Conservation (phyloP, 2,329 filamentous ascomycete genomes). For the Trichoderma lentiforme region DNA sequence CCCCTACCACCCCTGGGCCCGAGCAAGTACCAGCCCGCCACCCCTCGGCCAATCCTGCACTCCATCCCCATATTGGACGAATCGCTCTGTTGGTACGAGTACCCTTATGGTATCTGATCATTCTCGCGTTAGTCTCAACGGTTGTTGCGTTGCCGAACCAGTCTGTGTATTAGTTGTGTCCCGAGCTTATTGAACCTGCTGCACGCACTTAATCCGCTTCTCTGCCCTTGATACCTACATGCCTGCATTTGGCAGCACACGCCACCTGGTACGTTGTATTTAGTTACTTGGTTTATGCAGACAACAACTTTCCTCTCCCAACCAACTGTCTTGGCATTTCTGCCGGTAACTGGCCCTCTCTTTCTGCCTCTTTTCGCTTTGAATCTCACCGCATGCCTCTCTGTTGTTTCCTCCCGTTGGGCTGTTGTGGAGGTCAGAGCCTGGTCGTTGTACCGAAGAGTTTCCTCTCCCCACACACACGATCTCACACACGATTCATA, state of each 20-base stretch:
- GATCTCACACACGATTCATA: background rate
- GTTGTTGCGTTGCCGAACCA: background rate
- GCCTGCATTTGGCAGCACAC: background rate
- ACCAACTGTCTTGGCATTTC: background rate
- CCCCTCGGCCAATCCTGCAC: conserved; percentile 25
- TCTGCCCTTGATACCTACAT: background rate
- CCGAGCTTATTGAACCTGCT: background rate
- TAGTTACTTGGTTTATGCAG: background rate
- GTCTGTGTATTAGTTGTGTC: background rate
- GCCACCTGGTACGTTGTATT: background rate
- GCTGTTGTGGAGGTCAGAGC: background rate
- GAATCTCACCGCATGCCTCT: background rate
- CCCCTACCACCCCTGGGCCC: conserved; percentile 13
- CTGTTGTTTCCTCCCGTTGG: background rate
- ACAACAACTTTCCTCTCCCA: background rate
- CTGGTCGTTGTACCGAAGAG: background rate
- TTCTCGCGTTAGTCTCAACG: background rate
- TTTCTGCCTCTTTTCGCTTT: background rate
- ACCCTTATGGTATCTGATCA: conserved; percentile 9
- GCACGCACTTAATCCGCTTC: background rate
- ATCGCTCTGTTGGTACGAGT: conserved; percentile 29
- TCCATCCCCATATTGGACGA: conserved; percentile 19
- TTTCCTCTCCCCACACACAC: background rate
- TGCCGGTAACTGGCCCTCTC: background rate
- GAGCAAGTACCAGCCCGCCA: conserved; percentile 7